phyloP scores from a whole-genome alignment of 2,329 filamentous ascomycete species.

The Ceratocystis alfenasii region DNA sequence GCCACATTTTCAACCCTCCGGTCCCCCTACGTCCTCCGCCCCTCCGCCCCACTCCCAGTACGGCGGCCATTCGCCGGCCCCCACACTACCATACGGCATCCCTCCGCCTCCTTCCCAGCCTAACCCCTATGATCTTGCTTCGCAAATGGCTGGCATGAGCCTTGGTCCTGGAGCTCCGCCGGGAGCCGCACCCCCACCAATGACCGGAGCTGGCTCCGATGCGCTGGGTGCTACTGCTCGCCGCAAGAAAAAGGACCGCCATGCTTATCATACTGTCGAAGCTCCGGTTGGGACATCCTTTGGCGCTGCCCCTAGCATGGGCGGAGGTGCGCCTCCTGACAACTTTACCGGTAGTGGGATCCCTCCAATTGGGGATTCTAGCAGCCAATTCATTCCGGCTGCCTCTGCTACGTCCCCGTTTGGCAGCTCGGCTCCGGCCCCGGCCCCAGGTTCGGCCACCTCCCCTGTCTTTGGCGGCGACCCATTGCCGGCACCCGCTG shows the following conservation, averaged over 20 bases:
- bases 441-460: conserved; percentile 33
- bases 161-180: conserved; percentile 36
- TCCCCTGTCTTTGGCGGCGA: conserved; percentile 33
- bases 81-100: conserved; percentile 16
- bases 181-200: not conserved
- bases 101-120: conserved; percentile 8
- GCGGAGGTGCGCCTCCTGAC: conserved; percentile 26
- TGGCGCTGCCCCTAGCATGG: conserved; percentile 48
- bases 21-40: not conserved
- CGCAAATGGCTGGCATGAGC: conserved; percentile 68
- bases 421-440: conserved; percentile 27
- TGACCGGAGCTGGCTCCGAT: conserved; percentile 21
- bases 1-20: conserved; percentile 3
- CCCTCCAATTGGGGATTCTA: conserved; percentile 10
- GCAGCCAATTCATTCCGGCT: conserved; percentile 31
- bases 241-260: conserved; percentile 86
- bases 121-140: conserved; percentile 41
- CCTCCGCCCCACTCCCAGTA: conserved; percentile 11
- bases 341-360: conserved; percentile 12
- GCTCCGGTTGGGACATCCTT: conserved; percentile 53
- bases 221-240: conserved; percentile 36
- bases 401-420: conserved; percentile 20
- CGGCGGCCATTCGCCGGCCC: conserved; percentile 18
- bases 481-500: conserved; percentile 25
- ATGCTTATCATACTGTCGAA: conserved; percentile 82